A percentile compares a stretch with the other conserved stretches of the same genome.
Conservation (phyloP, 1,139 yeast species). For the Lodderomyces oxycetoniae region DNA sequence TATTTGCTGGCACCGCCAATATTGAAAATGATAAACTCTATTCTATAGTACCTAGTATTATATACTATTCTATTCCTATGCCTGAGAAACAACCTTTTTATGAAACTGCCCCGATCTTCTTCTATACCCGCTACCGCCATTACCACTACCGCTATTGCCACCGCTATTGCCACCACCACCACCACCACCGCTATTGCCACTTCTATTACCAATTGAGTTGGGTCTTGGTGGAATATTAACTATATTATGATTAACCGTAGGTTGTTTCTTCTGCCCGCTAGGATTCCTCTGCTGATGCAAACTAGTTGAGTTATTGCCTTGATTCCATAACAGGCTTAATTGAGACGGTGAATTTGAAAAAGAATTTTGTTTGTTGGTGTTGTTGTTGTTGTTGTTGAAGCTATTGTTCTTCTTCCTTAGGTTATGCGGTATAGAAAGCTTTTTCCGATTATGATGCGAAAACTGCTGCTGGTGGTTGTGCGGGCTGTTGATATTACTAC, state of each 20-base stretch:
- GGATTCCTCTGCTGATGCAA: background rate
- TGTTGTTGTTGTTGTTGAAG: constrained; percentile 18
- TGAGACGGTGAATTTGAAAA: background rate
- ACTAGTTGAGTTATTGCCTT: background rate
- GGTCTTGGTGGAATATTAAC: constrained; percentile 1
- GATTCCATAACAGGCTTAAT: constrained; percentile 1
- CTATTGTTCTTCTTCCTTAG: background rate
- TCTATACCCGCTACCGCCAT: background rate
- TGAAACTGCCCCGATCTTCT: background rate
- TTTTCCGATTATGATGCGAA: background rate
- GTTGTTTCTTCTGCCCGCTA: background rate
- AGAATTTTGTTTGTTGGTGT: constrained; percentile 18
- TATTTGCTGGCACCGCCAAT: too few relatives aligned
- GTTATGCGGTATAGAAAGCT: background rate
- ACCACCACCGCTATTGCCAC: background rate
- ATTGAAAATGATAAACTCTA: too few relatives aligned
- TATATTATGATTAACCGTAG: background rate
- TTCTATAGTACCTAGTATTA: too few relatives aligned
- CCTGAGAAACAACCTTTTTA: background rate
- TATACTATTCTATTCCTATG: background rate
- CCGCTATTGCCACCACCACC: background rate
- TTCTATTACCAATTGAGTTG: background rate
- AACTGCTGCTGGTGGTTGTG: background rate
- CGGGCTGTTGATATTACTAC: too few relatives aligned
- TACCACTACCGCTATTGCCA: background rate